These are phyloP conservation scores for Wallacemonas rigidus DNA, from an alignment of 208 protist species.

Conservation along the genomic window DNA sequence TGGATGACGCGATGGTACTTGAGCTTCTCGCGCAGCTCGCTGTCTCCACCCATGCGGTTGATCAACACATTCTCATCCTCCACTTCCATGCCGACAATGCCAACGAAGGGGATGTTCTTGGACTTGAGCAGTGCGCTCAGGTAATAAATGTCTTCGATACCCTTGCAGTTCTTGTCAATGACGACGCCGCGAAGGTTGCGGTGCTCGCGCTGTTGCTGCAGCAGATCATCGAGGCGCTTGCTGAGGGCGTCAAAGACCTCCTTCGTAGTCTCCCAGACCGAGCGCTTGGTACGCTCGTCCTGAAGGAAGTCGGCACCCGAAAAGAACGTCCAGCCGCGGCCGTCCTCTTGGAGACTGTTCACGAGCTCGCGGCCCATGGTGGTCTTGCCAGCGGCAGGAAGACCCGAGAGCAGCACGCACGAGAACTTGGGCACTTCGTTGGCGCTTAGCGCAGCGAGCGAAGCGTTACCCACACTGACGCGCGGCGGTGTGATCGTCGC, in stretches of 20 bases:
- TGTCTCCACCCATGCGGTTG: conserved; percentile 66
- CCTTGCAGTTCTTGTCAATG: conserved; percentile 89
- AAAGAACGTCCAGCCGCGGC: conserved; percentile 85
- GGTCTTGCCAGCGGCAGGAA: conserved; percentile 80
- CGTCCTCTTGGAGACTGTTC: conserved; percentile 69
- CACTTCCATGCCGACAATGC: conserved; percentile 79
- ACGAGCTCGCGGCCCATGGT: conserved; percentile 76
- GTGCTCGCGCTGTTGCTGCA: conserved; percentile 57
- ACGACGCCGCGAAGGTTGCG: conserved; percentile 81
- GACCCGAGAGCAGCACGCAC: conserved; percentile 81
- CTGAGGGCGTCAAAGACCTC: conserved; percentile 82
- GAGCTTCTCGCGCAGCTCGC: conserved; percentile 70
- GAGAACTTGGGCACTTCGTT: conserved; percentile 88
- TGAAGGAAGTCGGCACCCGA: conserved; percentile 77
- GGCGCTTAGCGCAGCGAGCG: conserved; percentile 59
- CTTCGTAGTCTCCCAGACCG: conserved; percentile 73
- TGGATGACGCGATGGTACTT: conserved; percentile 89
- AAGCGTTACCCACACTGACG: conserved; percentile 81
- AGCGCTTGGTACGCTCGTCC: conserved; percentile 46
- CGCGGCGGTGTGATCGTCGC: conserved; percentile 18
- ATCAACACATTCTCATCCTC: conserved; percentile 68
- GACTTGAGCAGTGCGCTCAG: conserved; percentile 71
- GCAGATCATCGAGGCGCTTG: conserved; percentile 74
- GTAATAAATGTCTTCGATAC: conserved; percentile 86
- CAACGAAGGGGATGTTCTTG: conserved; percentile 79